phyloP scores from a whole-genome alignment of 1,284 basidiomycete species.

The Leccinum colubrinum region DNA sequence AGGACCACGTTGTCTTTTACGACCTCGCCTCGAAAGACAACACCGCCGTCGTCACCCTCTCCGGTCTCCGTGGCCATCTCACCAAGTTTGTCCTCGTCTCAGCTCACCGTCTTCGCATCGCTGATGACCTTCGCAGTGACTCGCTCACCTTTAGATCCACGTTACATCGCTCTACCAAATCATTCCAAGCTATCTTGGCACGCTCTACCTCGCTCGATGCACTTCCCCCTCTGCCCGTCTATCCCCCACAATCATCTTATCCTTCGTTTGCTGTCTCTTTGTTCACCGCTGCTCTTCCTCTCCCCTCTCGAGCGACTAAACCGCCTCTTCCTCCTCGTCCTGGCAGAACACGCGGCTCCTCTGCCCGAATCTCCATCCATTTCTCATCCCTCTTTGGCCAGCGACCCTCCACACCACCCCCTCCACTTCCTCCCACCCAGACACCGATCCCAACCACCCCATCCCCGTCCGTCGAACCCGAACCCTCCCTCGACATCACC shows the following conservation, averaged over 20 bases:
- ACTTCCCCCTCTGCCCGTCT: constrained; percentile 47
- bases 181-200: constrained; percentile 58
- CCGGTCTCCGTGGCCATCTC: constrained; percentile 74
- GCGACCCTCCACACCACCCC: too few species aligned
- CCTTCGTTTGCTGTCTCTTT: constrained; percentile 53
- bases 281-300: constrained; percentile 38
- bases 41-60: constrained; percentile 68
- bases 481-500: too few species aligned
- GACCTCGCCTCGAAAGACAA: constrained; percentile 46
- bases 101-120: constrained; percentile 1
- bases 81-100: constrained; percentile 43
- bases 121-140: constrained; percentile 40
- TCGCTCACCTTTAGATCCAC: constrained; percentile 64
- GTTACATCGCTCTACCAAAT: constrained; percentile 58
- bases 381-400: too few species aligned
- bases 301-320: too few species aligned
- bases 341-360: too few species aligned
- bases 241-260: constrained; percentile 40
- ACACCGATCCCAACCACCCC: too few species aligned
- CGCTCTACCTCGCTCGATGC: constrained; percentile 49
- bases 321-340: too few species aligned
- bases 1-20: constrained; percentile 73
- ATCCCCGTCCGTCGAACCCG: too few species aligned
- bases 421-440: too few species aligned
- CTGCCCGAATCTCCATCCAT: too few species aligned